Evolutionary conservation across 2,329 filamentous ascomycete species (phyloP).

Genomic region (Colletotrichum sp.): DNA sequence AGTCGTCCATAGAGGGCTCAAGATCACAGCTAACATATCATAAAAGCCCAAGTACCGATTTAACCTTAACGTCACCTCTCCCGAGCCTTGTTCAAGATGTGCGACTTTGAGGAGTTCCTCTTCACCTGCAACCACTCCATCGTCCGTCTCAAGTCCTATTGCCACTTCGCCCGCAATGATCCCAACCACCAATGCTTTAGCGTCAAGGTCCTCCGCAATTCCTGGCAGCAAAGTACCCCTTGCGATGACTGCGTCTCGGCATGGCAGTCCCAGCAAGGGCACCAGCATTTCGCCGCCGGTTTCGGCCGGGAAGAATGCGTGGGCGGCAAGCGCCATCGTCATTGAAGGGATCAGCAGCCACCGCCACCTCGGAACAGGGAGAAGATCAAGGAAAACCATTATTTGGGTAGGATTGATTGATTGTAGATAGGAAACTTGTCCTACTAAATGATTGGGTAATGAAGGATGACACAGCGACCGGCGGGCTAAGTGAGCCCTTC

Average conservation of each 20-base stretch:
- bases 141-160: slow-evolving; percentile 69
- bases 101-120: slow-evolving; percentile 72
- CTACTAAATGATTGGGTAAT: background rate
- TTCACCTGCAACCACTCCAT: slow-evolving; percentile 69
- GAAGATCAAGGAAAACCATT: background rate
- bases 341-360: background rate
- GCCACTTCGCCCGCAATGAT: slow-evolving; percentile 78
- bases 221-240: slow-evolving; percentile 59
- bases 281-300: background rate
- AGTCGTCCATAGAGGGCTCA: background rate
- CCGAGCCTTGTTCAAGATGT: slow-evolving; percentile 54
- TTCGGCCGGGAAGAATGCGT: background rate
- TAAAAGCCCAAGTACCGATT: background rate
- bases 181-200: slow-evolving; percentile 72
- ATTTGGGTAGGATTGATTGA: background rate
- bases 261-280: slow-evolving; percentile 16
- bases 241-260: slow-evolving; percentile 52
- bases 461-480: background rate
- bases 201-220: slow-evolving; percentile 68
- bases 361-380: background rate
- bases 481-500: background rate
- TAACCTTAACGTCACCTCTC: background rate
- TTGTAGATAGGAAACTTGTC: background rate
- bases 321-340: background rate
- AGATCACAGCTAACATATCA: background rate